Percentiles rank a stretch among this genome's conserved stretches.
Conservation (phyloP, 306 rosid genomes). For the Cotoneaster glaucophyllus region DNA sequence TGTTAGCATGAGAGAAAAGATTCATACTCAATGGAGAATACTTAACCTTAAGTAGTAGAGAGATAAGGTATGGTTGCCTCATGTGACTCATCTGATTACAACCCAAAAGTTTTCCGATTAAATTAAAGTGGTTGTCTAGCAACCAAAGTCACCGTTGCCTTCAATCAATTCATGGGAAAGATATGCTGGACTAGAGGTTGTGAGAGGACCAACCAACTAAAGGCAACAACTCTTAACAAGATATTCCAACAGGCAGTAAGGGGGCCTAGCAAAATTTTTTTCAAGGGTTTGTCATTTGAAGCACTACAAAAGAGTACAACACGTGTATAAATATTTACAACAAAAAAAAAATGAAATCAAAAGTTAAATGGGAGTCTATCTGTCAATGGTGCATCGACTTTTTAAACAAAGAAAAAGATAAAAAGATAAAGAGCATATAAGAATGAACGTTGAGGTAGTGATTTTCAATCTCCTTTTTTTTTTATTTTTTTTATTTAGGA, state of each 20-base stretch:
- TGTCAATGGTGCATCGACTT: neutral
- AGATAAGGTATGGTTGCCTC: conserved; percentile 34
- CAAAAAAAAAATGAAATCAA: neutral
- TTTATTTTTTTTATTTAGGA: no score
- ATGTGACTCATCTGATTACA: conserved; percentile 37
- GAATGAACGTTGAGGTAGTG: neutral
- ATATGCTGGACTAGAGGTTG: conserved; percentile 5
- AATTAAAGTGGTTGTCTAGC: conserved; percentile 34
- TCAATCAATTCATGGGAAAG: conserved; percentile 30
- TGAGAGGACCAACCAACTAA: conserved; percentile 22
- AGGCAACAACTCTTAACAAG: conserved; percentile 4
- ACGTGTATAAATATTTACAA: neutral
- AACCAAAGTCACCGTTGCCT: conserved; percentile 36
- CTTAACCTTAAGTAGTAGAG: neutral
- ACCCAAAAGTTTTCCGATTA: conserved; percentile 32
- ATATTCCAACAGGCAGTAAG: neutral
- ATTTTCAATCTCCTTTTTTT: no score
- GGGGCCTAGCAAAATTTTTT: conserved; percentile 2
- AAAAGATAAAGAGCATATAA: neutral
- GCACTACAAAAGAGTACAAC: neutral
- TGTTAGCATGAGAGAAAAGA: neutral
- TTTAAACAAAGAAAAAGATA: neutral
- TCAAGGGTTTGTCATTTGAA: neutral
- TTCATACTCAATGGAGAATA: neutral
- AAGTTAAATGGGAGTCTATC: neutral